Evolutionary conservation across 1,284 basidiomycete species (phyloP).

Genomic region (Cutaneotrichosporon mucoides): DNA sequence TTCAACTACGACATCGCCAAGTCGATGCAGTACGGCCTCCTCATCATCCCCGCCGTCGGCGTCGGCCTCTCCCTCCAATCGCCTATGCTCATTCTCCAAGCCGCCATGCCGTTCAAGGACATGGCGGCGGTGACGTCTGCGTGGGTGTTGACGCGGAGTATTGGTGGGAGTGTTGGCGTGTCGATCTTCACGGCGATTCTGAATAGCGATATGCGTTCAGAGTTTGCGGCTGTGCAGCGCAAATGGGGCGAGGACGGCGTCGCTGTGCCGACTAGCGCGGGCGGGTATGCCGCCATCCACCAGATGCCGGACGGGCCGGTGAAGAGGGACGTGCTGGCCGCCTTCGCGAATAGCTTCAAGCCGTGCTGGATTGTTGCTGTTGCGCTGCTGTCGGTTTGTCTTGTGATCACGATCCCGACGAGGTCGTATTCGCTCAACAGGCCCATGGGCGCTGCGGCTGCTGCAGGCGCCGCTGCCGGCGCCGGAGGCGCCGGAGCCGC

Average conservation of each 20-base stretch:
- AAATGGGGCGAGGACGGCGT: slow-evolving; percentile 31
- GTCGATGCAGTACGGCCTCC: slow-evolving; percentile 25
- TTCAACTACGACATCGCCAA: slow-evolving; percentile 23
- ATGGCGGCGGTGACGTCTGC: slow-evolving; percentile 45
- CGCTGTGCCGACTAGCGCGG: slow-evolving; percentile 28
- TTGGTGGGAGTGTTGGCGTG: slow-evolving; percentile 37
- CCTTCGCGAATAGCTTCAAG: slow-evolving; percentile 40
- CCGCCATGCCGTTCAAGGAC: slow-evolving; percentile 45
- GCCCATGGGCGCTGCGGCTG: too few relatives aligned
- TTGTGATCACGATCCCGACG: slow-evolving; percentile 16
- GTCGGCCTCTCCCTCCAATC: slow-evolving; percentile 30
- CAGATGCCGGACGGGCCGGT: slow-evolving; percentile 30
- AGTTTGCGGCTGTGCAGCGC: slow-evolving; percentile 32
- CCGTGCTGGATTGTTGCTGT: slow-evolving; percentile 14
- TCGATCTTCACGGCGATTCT: slow-evolving; percentile 36
- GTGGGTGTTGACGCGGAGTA: slow-evolving; percentile 32
- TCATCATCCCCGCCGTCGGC: slow-evolving; percentile 28
- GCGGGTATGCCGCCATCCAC: slow-evolving; percentile 36
- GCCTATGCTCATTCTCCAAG: slow-evolving; percentile 41
- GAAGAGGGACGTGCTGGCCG: slow-evolving; percentile 26
- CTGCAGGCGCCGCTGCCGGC: neutral
- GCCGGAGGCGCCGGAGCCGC: too few relatives aligned
- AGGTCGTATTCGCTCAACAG: slow-evolving; percentile 12
- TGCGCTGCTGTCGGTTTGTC: slow-evolving; percentile 2
- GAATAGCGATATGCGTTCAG: slow-evolving; percentile 33